Base-by-base conservation (phyloP, 768 basidiomycete species). In the Cyathus striatus region DNA sequence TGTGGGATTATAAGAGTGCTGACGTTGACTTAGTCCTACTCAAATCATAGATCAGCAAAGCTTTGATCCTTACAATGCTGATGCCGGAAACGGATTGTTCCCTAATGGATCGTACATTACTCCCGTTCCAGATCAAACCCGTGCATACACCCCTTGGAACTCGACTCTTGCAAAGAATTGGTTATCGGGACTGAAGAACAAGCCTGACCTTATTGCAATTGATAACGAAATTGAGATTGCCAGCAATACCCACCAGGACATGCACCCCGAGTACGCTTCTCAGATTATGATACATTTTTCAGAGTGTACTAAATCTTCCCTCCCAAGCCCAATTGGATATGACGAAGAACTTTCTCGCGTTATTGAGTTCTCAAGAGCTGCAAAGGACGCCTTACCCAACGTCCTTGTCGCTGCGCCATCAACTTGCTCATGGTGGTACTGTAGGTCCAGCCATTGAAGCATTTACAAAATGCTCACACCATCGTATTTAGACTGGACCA, bases 201-300 rank as follows among this genome's bases (percentile, higher is more conserved):
- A 75, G 52, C 76, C 76, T 1, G 60, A 56, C 3, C 59, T 76
- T 35, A 65, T 76, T 12, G 60, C 72, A 4, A 63, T 78, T 43
- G 76, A 78, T 52, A 78, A 78, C 52, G 76, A 78, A 54, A 78
- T 78, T 13, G 76, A 78, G 52, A 78, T 78, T 41, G 72, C 76
- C 12, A 58, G 59, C 40, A 70, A 51, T 47, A 78, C 76, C 14
- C 76, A 78, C 50, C 71, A 73, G 54, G 76, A 78, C 47, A 78
- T 78, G 74, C 76, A 78, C 51, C 75, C 76, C 2, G 49, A 46
- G 70, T 72, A 55, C 27, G 64, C 51, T 16, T 38, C 17, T 39
- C 23, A 30, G 30, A 5, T n/a, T n/a, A n/a, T n/a, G n/a, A n/a
- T 20, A 4, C 44, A 42, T 25, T 47, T 23, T 38, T n/a, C 10